Conservation (phyloP, 1,139 yeast genomes). For the Zygosaccharomyces sapae region DNA sequence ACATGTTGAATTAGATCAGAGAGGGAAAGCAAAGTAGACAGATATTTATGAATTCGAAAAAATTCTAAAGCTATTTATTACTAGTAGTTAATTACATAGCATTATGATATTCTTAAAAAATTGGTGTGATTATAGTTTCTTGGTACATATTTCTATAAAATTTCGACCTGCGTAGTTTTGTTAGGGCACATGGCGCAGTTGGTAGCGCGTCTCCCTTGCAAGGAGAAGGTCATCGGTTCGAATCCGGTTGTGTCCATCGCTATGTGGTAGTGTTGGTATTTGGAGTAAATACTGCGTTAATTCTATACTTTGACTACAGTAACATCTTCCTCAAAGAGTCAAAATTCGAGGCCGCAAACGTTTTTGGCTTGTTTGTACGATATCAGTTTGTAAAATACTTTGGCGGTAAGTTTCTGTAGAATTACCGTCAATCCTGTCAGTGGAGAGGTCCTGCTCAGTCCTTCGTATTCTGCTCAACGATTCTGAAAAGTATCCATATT, state of each 20-base stretch:
- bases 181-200: slow-evolving; percentile 35
- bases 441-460: slow-evolving; percentile 23
- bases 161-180: too few relatives aligned
- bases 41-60: slow-evolving; percentile 1
- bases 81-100: slow-evolving; percentile 4
- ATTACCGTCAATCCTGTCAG: slow-evolving; percentile 29
- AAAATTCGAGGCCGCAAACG: slow-evolving; percentile 28
- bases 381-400: slow-evolving; percentile 19
- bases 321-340: slow-evolving; percentile 17
- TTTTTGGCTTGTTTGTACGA: slow-evolving; percentile 21
- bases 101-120: not conserved
- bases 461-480: slow-evolving; percentile 10
- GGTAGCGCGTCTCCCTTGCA: slow-evolving; percentile 37
- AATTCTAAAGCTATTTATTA: slow-evolving; percentile 4
- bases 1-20: too few relatives aligned
- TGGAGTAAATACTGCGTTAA: too few relatives aligned
- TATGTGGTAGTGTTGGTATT: too few relatives aligned
- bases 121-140: not conserved
- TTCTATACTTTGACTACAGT: slow-evolving; percentile 3
- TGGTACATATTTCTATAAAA: too few relatives aligned
- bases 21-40: not conserved
- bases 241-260: slow-evolving; percentile 33
- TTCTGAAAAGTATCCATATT: slow-evolving; percentile 25
- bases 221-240: slow-evolving; percentile 37
- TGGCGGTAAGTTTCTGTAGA: slow-evolving; percentile 21